Conservation (phyloP, 345 rosid species). For the Kandelia obovata region DNA sequence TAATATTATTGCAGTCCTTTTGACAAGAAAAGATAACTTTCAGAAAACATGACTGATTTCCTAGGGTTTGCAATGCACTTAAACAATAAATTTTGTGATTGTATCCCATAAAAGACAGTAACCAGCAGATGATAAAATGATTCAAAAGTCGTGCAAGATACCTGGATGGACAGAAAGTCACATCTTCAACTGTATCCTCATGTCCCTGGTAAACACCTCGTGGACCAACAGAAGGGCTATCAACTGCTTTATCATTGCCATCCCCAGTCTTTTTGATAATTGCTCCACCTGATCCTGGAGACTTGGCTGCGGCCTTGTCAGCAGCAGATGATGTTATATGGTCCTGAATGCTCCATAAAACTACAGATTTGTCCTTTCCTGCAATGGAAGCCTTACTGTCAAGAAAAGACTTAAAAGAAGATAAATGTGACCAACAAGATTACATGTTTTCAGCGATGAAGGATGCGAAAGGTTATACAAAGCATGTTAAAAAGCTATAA, state of each 20-base stretch:
- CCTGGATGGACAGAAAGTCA: constrained; percentile 66
- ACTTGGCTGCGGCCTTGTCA: constrained; percentile 34
- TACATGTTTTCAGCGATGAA: not conserved
- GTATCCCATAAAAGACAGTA: not conserved
- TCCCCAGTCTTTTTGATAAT: constrained; percentile 43
- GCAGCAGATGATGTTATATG: constrained; percentile 44
- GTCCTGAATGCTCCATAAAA: constrained; percentile 66
- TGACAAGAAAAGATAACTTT: too few relatives aligned
- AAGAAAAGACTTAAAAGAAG: constrained; percentile 10
- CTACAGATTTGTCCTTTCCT: constrained; percentile 62
- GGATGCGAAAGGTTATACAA: not conserved
- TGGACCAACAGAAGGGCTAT: constrained; percentile 47
- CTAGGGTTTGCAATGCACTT: not conserved
- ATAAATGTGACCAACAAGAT: not conserved
- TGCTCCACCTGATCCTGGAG: constrained; percentile 38
- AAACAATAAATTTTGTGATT: not conserved
- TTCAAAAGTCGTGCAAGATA: constrained; percentile 11
- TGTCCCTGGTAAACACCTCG: constrained; percentile 60
- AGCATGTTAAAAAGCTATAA: not conserved
- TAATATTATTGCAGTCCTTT: too few relatives aligned
- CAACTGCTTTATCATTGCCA: constrained; percentile 34
- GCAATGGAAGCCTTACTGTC: constrained; percentile 8
- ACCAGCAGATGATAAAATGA: not conserved
- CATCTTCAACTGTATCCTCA: constrained; percentile 63
- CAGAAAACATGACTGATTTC: too few relatives aligned